Base-by-base conservation (phyloP, 192 early-diverging fungal genomes). In the Coemansia sp. region DNA sequence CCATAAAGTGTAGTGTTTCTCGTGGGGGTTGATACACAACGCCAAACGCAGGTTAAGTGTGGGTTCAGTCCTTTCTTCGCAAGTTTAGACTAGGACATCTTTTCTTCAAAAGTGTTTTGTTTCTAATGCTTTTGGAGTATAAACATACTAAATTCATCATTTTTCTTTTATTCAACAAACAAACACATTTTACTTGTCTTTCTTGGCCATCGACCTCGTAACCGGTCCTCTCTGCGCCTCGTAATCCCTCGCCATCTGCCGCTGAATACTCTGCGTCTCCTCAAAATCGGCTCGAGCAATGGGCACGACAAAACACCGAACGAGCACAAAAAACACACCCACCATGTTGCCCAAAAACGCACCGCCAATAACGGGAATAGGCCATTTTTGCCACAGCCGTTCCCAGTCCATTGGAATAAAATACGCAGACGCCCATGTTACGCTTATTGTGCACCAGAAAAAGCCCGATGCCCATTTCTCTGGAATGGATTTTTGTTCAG, bases 361-460 rank as follows among this genome's bases (percentile, higher is more conserved):
- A 28, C 78, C 78, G 20, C 62, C 60, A 17, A 81, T 64, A 7
- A 69, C 69, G 0, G 78, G 78, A 40, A 81, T 75, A 4, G 78
- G 78, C 78, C 78, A 81, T 25, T 51, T 44, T 53, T 81, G 78
- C 78, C 78, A 81, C 3, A 69, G 73, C 6, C 78, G 73, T 20
- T 69, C 78, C 78, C 78, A 81, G 62, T 81, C 78, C 74, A 81
- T 60, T 23, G 78, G 78, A 11, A 81, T 57, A 61, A 75, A 75
- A 61, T 75, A 75, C 0, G 78, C 78, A 0, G 60, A 19, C 9
- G 61, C 38, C 78, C 78, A 81, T 22, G 63, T 56, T 1, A 58
- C 46, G 1, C 36, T 50, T 42, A 75, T 69, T 2, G 78, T 72
- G 52, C 59, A 62, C 78, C 78, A 81, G 25, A 81, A 81, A 49